These are phyloP conservation scores for Effrenium voratum DNA, from an alignment of 73 alveolate genomes.

Conservation along the genomic window DNA sequence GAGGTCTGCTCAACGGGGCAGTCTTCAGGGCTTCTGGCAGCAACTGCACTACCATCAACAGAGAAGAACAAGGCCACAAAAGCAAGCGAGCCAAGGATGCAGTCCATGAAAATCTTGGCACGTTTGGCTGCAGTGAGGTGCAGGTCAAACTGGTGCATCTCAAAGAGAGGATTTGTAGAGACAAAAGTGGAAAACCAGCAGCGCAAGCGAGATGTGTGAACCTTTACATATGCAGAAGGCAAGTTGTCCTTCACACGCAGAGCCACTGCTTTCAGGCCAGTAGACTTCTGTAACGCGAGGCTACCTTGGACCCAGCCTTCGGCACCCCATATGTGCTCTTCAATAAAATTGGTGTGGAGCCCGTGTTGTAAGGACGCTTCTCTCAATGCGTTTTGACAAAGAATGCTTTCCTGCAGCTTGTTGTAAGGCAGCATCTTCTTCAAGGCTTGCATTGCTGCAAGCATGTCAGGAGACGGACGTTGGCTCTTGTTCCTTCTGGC, in stretches of 20 bases:
- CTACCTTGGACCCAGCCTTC: conserved; percentile 89
- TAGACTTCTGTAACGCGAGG: conserved; percentile 3
- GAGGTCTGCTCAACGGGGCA: conserved; percentile 66
- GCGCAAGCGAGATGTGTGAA: conserved; percentile 41
- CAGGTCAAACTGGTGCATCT: conserved; percentile 22
- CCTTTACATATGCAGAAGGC: conserved; percentile 2
- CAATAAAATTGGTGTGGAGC: background rate
- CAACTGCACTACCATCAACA: conserved; percentile 61
- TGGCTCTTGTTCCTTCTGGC: too few species aligned
- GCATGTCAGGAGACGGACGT: too few species aligned
- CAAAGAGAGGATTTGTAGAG: conserved; percentile 19
- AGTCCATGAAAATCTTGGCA: conserved; percentile 64
- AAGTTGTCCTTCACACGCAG: background rate
- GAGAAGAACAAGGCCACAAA: conserved; percentile 79
- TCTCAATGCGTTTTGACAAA: conserved; percentile 25
- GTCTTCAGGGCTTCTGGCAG: conserved; percentile 61
- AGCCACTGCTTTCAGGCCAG: conserved; percentile 1
- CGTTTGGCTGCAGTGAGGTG: conserved; percentile 73
- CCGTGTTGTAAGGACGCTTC: conserved; percentile 24
- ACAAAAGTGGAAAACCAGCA: conserved; percentile 5
- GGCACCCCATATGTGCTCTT: conserved; percentile 61
- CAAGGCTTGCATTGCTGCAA: too few species aligned
- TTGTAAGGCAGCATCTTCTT: too few species aligned
- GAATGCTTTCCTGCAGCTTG: conserved; percentile 24
- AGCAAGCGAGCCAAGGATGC: conserved; percentile 74